Base-by-base conservation (phyloP, 169 alveolate species). In the Plasmodium chabaudi region DNA sequence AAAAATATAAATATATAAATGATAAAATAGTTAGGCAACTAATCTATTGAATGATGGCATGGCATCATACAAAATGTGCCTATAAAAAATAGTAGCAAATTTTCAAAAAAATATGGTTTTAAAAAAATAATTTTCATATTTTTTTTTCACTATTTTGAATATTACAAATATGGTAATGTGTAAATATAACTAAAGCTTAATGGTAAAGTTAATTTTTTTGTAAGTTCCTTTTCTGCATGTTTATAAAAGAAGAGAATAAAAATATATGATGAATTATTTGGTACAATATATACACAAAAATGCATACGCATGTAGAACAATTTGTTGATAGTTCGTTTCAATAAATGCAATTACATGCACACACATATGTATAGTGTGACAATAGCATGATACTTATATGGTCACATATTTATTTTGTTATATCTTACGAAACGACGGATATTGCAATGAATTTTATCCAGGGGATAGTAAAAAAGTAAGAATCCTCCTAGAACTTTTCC, bases 381-480 rank as follows among this genome's bases (percentile, higher is more conserved):
- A 34, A 34, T 34, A 34, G 5, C 6, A 34, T 34, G 7, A 34
- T 0, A 7, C 7, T 34, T 34, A 34, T 34, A 34, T 34, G 6
- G 25, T 1, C 25, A 21, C 25, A 1, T 21, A 21, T 21, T 21
- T 21, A 21, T 21, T 21, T 34, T 34, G 5, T 34, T 34, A 21
- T 53, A 27, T 19, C 57, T 69, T 86, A 86, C 91, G 49, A 70
- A 86, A 68, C 91, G 34, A 53, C 91, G 91, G 42, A 86, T 86
- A 73, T 86, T 86, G 91, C 91, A 86, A 42, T 86, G 91, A 23
- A 70, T 44, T 86, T 68, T 86, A 71, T 86, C 91, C 59, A 86
- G 46, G 10, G 91, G 91, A 47, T 86, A 86, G 65, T 86, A 86
- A 86, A 86, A 86, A 68, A 86, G 91, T 17, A 86, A 64, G 71